These are phyloP conservation scores for Lentinula sp. DNA, from an alignment of 768 basidiomycete species.

Conservation along the genomic window DNA sequence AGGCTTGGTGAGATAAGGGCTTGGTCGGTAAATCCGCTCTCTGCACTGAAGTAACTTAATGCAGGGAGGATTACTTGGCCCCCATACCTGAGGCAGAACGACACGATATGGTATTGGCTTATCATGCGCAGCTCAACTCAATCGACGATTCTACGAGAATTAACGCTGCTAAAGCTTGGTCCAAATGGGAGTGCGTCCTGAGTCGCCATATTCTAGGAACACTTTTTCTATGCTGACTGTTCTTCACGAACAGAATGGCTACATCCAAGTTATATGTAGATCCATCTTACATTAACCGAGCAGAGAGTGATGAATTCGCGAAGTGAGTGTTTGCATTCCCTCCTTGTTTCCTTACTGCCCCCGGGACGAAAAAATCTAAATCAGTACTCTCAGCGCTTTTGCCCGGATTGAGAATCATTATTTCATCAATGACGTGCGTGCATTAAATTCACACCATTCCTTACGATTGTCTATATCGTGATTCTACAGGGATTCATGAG, in stretches of 20 bases:
- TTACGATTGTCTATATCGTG: neutral
- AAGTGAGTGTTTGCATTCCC: conserved; percentile 39
- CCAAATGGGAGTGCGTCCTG: conserved; percentile 79
- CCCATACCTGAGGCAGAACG: conserved; percentile 79
- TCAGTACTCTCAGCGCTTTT: conserved; percentile 54
- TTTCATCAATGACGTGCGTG: conserved; percentile 67
- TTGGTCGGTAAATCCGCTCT: conserved; percentile 3
- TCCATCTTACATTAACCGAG: conserved; percentile 58
- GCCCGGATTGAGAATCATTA: conserved; percentile 89
- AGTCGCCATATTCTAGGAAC: neutral
- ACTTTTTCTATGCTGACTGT: neutral
- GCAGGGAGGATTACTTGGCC: conserved; percentile 77
- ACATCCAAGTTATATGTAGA: conserved; percentile 74
- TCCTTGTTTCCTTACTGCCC: conserved; percentile 1
- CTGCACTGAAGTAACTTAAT: neutral
- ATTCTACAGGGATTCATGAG: conserved; percentile 69
- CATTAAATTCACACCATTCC: neutral
- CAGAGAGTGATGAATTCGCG: conserved; percentile 69
- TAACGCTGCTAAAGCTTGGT: conserved; percentile 78
- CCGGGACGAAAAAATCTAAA: conserved; percentile 3
- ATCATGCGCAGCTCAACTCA: conserved; percentile 74
- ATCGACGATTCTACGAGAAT: conserved; percentile 59
- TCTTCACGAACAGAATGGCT: conserved; percentile 52
- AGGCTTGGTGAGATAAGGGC: conserved; percentile 59
- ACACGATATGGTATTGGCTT: conserved; percentile 77